These are phyloP conservation scores for Hanseniaspora lachancei DNA, from an alignment of 805 yeast species.

Conservation along the genomic window DNA sequence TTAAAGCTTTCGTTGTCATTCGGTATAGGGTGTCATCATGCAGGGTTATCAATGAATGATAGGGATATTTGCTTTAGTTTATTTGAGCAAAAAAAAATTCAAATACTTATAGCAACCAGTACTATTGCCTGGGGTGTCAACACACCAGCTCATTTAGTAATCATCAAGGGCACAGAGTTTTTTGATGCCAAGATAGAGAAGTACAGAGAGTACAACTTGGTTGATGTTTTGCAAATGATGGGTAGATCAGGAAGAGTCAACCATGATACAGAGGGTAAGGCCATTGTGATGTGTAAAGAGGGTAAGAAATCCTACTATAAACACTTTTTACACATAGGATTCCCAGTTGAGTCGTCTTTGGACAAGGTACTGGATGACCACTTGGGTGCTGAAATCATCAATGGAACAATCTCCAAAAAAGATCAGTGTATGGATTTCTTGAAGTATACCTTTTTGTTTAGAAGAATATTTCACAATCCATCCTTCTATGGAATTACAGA, in stretches of 20 bases:
- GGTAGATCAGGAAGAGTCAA: conserved; percentile 99
- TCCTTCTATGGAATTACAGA: conserved; percentile 77
- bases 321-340: conserved; percentile 78
- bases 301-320: conserved; percentile 80
- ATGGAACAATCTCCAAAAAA: conserved; percentile 83
- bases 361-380: conserved; percentile 74
- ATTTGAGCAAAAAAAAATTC: conserved; percentile 71
- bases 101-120: conserved; percentile 87
- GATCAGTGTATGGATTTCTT: conserved; percentile 93
- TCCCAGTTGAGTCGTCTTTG: conserved; percentile 83
- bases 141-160: conserved; percentile 95
- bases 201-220: conserved; percentile 78
- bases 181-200: conserved; percentile 93
- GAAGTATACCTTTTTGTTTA: conserved; percentile 87
- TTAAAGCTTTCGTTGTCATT: conserved; percentile 52
- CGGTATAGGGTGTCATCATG: conserved; percentile 94
- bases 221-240: conserved; percentile 93
- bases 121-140: conserved; percentile 99
- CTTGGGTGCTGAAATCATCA: conserved; percentile 86
- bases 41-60: conserved; percentile 86
- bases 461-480: conserved; percentile 88
- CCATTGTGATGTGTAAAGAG: conserved; percentile 71
- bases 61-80: conserved; percentile 77
- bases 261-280: conserved; percentile 84
- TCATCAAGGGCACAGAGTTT: conserved; percentile 91